Conservation (phyloP, 2,329 filamentous ascomycete genomes). For the Fusarium sp. region DNA sequence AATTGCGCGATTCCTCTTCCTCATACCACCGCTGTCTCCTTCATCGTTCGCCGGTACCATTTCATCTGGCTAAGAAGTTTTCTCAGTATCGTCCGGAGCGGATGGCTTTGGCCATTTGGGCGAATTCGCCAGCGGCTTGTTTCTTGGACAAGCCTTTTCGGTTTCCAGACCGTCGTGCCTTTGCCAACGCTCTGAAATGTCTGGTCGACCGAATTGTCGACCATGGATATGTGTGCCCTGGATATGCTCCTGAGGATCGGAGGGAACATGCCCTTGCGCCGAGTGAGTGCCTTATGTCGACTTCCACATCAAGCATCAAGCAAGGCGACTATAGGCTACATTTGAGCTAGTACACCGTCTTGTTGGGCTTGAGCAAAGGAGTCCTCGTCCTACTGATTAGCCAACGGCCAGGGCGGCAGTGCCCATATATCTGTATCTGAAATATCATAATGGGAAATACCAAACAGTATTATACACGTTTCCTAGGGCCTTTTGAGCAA, state of each 20-base stretch:
- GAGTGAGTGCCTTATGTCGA: background rate
- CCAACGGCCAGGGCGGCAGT: background rate
- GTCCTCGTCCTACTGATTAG: background rate
- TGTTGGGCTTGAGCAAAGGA: background rate
- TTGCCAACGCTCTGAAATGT: background rate
- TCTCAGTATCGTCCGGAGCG: background rate
- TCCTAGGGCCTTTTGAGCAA: background rate
- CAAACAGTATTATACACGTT: background rate
- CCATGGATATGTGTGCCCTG: background rate
- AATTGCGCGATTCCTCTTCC: constrained; percentile 1
- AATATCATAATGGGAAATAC: background rate
- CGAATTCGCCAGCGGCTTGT: background rate
- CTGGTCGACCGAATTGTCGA: background rate
- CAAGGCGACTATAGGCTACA: background rate
- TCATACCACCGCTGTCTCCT: background rate
- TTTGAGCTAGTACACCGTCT: background rate
- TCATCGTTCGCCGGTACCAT: background rate
- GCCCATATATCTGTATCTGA: background rate
- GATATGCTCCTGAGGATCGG: background rate
- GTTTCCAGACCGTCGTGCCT: background rate
- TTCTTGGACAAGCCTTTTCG: background rate
- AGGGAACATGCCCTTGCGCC: background rate
- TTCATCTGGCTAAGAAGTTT: background rate
- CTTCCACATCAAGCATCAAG: background rate
- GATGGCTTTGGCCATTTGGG: background rate